These are phyloP conservation scores for Marasmius sp. DNA, from an alignment of 1,284 basidiomycete species.

Conservation along the genomic window DNA sequence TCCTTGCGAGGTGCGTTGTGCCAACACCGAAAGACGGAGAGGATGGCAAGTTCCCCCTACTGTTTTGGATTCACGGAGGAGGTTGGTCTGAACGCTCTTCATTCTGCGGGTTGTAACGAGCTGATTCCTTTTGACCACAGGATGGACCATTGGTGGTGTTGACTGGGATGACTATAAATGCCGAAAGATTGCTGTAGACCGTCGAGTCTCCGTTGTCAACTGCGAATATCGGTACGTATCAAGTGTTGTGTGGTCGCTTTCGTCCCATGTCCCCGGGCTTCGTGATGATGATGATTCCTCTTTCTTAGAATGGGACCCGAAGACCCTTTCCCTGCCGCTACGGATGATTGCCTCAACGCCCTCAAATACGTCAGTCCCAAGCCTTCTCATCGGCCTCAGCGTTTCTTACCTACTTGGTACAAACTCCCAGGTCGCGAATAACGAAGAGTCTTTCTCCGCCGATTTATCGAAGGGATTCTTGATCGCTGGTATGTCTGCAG, in stretches of 20 bases:
- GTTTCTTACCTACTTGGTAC: background rate
- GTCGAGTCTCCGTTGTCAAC: conserved; percentile 13
- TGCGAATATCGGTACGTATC: conserved; percentile 14
- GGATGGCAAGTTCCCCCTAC: conserved; percentile 9
- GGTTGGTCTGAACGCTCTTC: background rate
- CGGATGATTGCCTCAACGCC: conserved; percentile 11
- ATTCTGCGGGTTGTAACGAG: background rate
- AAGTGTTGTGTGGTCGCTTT: background rate
- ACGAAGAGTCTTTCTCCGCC: background rate
- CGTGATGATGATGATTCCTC: background rate
- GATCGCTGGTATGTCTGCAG: conserved; percentile 8
- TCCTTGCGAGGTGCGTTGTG: conserved; percentile 11
- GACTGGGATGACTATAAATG: conserved; percentile 15
- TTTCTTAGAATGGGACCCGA: background rate
- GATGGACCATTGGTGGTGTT: conserved; percentile 10
- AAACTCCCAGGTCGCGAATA: background rate
- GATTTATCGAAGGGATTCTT: conserved; percentile 11
- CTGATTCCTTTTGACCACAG: background rate
- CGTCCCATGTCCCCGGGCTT: no score
- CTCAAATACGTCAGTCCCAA: conserved; percentile 13
- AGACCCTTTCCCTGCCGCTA: conserved; percentile 6
- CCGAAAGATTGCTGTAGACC: conserved; percentile 11
- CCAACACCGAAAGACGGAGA: conserved; percentile 4
- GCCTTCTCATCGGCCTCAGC: no score
- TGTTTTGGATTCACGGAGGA: conserved; percentile 17